Conservation (phyloP, 768 basidiomycete species). For the Amanita inopinata region DNA sequence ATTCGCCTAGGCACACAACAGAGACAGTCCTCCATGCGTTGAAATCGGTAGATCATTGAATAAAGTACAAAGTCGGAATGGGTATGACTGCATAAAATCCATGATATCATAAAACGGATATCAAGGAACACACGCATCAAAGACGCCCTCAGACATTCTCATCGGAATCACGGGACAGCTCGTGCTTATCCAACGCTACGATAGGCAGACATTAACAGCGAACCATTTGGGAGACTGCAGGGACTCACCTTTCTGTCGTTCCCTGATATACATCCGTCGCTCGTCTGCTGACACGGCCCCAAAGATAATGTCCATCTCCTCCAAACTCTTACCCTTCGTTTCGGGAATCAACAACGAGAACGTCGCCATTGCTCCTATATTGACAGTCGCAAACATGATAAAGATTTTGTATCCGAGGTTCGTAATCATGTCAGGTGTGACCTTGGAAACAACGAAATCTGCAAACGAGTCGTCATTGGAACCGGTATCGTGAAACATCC, state of each 20-base stretch:
- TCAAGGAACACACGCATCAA: too few species aligned
- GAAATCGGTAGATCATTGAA: too few species aligned
- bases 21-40: too few species aligned
- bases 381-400: constrained; percentile 68
- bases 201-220: too few species aligned
- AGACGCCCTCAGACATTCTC: too few species aligned
- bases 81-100: too few species aligned
- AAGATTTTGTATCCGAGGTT: constrained; percentile 66
- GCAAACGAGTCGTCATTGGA: not conserved
- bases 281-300: constrained; percentile 47
- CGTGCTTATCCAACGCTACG: too few species aligned
- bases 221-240: too few species aligned
- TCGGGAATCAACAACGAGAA: constrained; percentile 59
- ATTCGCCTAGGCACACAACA: too few species aligned
- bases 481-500: not conserved
- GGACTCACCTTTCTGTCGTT: constrained; percentile 30
- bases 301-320: constrained; percentile 45
- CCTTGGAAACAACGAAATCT: constrained; percentile 69
- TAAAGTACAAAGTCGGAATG: too few species aligned
- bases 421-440: constrained; percentile 54
- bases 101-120: too few species aligned
- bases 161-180: too few species aligned
- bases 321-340: constrained; percentile 48
- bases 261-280: constrained; percentile 42
- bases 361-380: constrained; percentile 57